These are phyloP conservation scores for Westerdykella sp. DNA, from an alignment of 2,329 filamentous ascomycete genomes.

Conservation along the genomic window DNA sequence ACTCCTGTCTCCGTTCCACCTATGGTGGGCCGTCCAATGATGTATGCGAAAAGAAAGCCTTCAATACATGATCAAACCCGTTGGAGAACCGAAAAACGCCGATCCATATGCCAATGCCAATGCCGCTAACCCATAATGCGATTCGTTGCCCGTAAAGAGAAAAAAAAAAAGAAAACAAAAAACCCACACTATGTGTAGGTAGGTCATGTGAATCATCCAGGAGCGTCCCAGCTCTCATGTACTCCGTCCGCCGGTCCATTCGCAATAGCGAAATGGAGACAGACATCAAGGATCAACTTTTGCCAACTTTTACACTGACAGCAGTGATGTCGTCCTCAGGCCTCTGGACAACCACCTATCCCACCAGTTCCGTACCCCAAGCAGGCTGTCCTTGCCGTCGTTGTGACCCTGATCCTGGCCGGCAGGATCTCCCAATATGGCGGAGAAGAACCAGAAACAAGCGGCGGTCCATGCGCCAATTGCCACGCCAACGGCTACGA, in stretches of 20 bases:
- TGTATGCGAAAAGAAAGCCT: background rate
- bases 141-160: background rate
- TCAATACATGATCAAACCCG: background rate
- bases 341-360: slow-evolving; percentile 49
- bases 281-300: no score
- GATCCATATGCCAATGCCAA: background rate
- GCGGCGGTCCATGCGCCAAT: slow-evolving; percentile 54
- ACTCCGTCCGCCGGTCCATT: no score
- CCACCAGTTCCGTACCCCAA: slow-evolving; percentile 56
- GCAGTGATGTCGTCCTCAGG: slow-evolving; percentile 13
- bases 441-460: slow-evolving; percentile 57
- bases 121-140: background rate
- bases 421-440: slow-evolving; percentile 57
- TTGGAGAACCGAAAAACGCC: background rate
- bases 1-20: no score
- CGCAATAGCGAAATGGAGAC: no score
- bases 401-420: slow-evolving; percentile 51
- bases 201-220: no score
- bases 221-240: no score
- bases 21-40: no score
- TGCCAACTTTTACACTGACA: no score
- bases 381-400: slow-evolving; percentile 54
- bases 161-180: background rate
- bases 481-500: slow-evolving; percentile 52
- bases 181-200: background rate